phyloP scores from a whole-genome alignment of 352 stramenopile species.

The Pythium diclinum region DNA sequence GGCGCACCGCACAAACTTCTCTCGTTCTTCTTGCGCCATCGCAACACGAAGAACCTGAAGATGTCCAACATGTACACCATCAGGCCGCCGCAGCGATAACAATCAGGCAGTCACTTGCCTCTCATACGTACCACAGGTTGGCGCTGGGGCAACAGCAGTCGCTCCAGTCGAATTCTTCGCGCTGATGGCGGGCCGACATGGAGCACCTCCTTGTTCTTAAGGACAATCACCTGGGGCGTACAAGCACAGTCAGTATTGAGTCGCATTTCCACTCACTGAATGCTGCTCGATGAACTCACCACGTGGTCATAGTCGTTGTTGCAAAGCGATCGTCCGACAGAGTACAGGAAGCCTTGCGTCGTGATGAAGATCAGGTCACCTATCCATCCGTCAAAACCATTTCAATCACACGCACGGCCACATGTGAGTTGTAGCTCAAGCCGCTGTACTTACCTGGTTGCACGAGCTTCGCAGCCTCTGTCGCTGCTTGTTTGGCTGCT shows the following conservation, averaged over 20 bases:
- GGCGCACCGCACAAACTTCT: conserved; percentile 58
- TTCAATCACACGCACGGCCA: background rate
- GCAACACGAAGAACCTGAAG: conserved; percentile 49
- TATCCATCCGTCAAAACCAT: too few relatives aligned
- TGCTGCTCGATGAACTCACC: conserved; percentile 27
- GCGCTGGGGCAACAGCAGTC: conserved; percentile 59
- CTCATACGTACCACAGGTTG: conserved; percentile 56
- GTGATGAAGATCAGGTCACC: conserved; percentile 82
- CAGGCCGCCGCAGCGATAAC: background rate
- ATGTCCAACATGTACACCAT: background rate
- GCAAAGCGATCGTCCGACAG: conserved; percentile 52
- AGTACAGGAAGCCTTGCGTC: conserved; percentile 68
- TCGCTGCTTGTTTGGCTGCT: conserved; percentile 53
- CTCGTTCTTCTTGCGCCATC: conserved; percentile 44
- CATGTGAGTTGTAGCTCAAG: background rate
- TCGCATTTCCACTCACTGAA: too few relatives aligned
- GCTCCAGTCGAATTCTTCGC: conserved; percentile 57
- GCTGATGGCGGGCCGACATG: conserved; percentile 61
- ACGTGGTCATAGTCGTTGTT: conserved; percentile 77
- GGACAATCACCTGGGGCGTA: conserved; percentile 45
- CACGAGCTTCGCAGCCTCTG: conserved; percentile 57
- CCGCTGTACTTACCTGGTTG: conserved; percentile 39
- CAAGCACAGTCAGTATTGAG: background rate
- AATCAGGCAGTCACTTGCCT: background rate
- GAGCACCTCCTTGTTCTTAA: conserved; percentile 59